Percentiles rank a stretch among this genome's conserved stretches.
Conservation (phyloP, 148 eudicot species). For the Chenopodium suecicum region DNA sequence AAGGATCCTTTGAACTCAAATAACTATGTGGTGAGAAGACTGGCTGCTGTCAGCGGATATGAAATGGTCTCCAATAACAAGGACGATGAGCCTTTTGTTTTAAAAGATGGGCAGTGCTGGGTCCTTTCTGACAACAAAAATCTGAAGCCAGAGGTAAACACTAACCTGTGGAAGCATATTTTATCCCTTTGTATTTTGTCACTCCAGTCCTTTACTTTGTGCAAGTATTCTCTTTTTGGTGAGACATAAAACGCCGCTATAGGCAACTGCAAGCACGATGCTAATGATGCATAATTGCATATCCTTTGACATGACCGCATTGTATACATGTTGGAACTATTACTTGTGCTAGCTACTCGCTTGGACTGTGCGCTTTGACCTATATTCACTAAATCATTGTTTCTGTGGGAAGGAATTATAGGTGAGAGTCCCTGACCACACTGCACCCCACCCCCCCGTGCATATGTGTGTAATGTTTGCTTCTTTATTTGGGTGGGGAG, state of each 20-base stretch:
- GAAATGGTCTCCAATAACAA: constrained; percentile 28
- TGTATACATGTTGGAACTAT: background rate
- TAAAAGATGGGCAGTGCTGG: constrained; percentile 30
- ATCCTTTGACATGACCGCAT: background rate
- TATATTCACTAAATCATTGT: background rate
- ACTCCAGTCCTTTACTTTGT: background rate
- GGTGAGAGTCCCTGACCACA: too few species aligned
- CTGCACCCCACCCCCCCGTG: too few species aligned
- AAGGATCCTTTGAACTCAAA: constrained; percentile 21
- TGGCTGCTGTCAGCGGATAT: constrained; percentile 29
- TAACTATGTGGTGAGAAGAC: constrained; percentile 21
- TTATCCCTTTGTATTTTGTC: background rate
- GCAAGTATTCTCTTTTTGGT: background rate
- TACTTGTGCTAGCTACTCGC: background rate
- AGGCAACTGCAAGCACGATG: background rate
- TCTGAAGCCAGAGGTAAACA: constrained; percentile 22
- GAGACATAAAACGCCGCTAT: background rate
- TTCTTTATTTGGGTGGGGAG: too few species aligned
- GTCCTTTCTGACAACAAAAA: constrained; percentile 26
- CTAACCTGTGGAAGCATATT: background rate
- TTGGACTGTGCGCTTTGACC: background rate
- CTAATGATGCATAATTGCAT: background rate
- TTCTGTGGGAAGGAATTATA: too few species aligned
- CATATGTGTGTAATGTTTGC: too few species aligned
- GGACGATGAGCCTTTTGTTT: constrained; percentile 28